Evolutionary conservation across 768 basidiomycete species (phyloP).

Genomic region (Kwoniella sp.): DNA sequence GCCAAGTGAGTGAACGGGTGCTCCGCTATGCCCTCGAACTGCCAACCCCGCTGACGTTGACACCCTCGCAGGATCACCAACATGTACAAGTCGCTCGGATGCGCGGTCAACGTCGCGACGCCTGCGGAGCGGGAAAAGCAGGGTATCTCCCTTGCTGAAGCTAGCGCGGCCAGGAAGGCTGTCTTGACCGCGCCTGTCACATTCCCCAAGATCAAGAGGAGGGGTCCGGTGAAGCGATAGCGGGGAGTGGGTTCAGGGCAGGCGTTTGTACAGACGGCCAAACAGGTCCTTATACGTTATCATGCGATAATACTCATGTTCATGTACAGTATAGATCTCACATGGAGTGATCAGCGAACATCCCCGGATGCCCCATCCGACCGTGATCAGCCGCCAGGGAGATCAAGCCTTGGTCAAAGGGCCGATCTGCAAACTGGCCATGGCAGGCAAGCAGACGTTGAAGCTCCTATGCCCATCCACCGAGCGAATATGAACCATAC

Average conservation of each 20-base stretch:
- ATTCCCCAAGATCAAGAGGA: slow-evolving; percentile 63
- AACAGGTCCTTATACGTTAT: not conserved
- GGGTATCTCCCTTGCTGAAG: slow-evolving; percentile 63
- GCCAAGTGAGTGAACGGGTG: slow-evolving; percentile 45
- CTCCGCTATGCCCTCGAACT: not conserved
- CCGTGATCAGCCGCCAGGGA: no score
- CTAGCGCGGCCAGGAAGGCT: slow-evolving; percentile 62
- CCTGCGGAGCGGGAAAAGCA: slow-evolving; percentile 64
- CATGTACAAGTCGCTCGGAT: slow-evolving; percentile 78
- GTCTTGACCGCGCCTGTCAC: slow-evolving; percentile 68
- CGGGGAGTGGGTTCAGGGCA: not conserved
- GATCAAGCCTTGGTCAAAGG: no score
- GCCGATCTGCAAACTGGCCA: no score
- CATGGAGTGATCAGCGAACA: no score
- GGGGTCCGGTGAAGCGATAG: slow-evolving; percentile 43
- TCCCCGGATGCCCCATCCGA: no score
- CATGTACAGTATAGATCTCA: no score
- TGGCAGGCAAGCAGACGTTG: slow-evolving; percentile 13
- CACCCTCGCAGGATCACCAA: slow-evolving; percentile 55
- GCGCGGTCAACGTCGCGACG: slow-evolving; percentile 61
- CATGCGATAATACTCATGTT: not conserved
- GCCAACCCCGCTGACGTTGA: slow-evolving; percentile 2
- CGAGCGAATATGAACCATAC: slow-evolving; percentile 25
- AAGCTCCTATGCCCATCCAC: slow-evolving; percentile 25
- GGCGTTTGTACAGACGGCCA: not conserved